Evolutionary conservation across 2,329 filamentous ascomycete species (phyloP), one percentile per base, ranked within the genome.

Genomic region (Podosphaera leucotricha): DNA sequence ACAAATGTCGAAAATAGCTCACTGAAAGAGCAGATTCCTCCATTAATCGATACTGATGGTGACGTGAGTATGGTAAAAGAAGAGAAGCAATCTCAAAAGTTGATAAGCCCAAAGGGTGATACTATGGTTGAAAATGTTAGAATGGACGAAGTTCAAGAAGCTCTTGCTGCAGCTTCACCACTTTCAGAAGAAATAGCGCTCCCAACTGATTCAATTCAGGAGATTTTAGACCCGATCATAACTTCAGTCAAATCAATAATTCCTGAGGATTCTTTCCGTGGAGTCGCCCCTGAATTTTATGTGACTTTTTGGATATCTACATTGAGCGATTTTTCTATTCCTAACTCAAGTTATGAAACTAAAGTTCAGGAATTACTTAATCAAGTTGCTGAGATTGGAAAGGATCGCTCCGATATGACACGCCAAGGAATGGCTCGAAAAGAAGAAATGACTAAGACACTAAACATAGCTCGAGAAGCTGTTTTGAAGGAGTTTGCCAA

Each of bases 291-390:
- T 0, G 75, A 81, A 24, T 87, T 94, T 58, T 94, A 84, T 55
- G 74, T 81, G 38, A 81, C 80, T 0, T 98, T 98, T 61, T 98
- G 90, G 90, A 78, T 86, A 43, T 67, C 94, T 11, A 77, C 84
- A 22, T 70, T 92, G 2, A 76, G 80, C 39, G 87, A 98, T 57
- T 66, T 94, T 46, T 72, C 74, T 46, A 75, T 86, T 49, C 81
- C 82, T 1, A 74, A 74, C 48, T 70, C 75, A 28, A 80, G 78
- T 47, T 98, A 98, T 57, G 71, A 80, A 41, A 70, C 75, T 15
- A 85, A 92, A 56, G 75, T 77, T 30, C 71, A 74, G 18, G 70
- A 75, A 7, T 66, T 85, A 19, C 72, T 77, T 51, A 73, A 72
- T 45, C 75, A 79, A 54, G 70, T 79, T 41, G 66, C 73, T 28